Evolutionary conservation across 1,284 basidiomycete genomes (phyloP), one percentile per base, ranked within the genome.

Genomic region (Apiotrichum sp.): DNA sequence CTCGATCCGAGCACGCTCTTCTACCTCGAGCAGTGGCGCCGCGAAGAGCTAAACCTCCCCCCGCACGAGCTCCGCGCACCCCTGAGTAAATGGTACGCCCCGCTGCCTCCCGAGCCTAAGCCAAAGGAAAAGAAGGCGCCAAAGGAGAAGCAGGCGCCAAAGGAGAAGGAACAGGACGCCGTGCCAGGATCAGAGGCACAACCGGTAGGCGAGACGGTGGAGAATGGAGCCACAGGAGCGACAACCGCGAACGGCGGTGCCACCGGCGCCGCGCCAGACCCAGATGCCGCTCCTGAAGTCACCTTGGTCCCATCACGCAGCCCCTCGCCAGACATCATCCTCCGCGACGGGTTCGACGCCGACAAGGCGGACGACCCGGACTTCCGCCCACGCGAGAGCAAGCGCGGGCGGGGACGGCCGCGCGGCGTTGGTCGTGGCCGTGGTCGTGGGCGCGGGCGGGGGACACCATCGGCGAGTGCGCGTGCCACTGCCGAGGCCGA

Each of bases 1-100:
- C 62, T 73, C 8, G 68, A 71, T 45, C 61, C 69, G 0, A 65
- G 66, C 0, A 69, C 70, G 3, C 60, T 73, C 14, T 70, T 70
- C 50, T 59, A 64, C 1, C 61, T 73, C 11, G 72, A 73, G 48
- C 57, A 56, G 8, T 73, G 72, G 72, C 61, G 72, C 13, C 59
- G 72, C 13, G 59, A 69, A 46, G 45, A 59, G 1, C 51, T 72
- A 9, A 62, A 61, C 6, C 46, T 72, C 10, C 56, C 58, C 16
- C 63, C 61, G 16, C 52, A 69, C 22, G 61, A 58, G 36, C 56
- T 64, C 54, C 53, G 61, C n/a, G 52, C 53, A 34, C 68, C 68
- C 5, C 49, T 53, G 40, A 58, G 55, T 1, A 62, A 57, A 7
- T 63, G 61, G 61, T 65, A 62, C 50, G 34, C 50, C 41, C 51